Percentiles rank a stretch among this genome's conserved stretches.
These are phyloP conservation scores for Cicer bijugum DNA, from an alignment of 306 rosid species.

Conservation along the genomic window DNA sequence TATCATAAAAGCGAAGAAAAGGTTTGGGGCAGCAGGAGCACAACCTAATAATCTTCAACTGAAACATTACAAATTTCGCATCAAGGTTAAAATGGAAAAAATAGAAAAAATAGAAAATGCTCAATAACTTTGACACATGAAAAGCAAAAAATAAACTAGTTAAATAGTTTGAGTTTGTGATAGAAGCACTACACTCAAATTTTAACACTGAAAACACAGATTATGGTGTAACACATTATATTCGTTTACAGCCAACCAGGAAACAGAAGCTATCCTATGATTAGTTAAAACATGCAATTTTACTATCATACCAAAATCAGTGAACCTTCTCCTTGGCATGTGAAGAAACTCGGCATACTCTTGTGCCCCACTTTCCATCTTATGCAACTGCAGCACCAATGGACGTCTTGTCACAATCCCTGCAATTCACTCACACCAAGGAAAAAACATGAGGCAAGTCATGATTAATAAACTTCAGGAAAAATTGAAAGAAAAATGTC, in stretches of 20 bases:
- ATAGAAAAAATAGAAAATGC: neutral
- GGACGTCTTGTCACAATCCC: conserved; percentile 97
- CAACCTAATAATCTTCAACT: neutral
- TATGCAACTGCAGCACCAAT: conserved; percentile 91
- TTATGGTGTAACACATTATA: neutral
- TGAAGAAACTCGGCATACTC: conserved; percentile 98
- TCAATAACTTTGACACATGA: neutral
- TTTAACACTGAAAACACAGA: conserved; percentile 5
- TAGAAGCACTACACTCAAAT: neutral
- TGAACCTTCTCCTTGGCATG: conserved; percentile 69
- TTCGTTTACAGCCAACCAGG: conserved; percentile 4
- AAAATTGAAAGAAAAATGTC: neutral
- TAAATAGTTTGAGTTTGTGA: neutral
- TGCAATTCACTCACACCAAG: conserved; percentile 48
- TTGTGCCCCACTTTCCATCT: conserved; percentile 70
- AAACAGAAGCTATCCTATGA: conserved; percentile 21
- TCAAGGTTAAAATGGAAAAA: neutral
- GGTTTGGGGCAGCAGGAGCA: neutral
- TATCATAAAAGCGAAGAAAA: neutral
- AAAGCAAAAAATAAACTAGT: neutral
- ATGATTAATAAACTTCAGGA: neutral
- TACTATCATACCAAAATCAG: conserved; percentile 67
- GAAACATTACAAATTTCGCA: neutral
- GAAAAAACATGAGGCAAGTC: neutral
- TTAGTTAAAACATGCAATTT: neutral